phyloP scores from a whole-genome alignment of 306 rosid species.

The Chamaecrista fasciculata region DNA sequence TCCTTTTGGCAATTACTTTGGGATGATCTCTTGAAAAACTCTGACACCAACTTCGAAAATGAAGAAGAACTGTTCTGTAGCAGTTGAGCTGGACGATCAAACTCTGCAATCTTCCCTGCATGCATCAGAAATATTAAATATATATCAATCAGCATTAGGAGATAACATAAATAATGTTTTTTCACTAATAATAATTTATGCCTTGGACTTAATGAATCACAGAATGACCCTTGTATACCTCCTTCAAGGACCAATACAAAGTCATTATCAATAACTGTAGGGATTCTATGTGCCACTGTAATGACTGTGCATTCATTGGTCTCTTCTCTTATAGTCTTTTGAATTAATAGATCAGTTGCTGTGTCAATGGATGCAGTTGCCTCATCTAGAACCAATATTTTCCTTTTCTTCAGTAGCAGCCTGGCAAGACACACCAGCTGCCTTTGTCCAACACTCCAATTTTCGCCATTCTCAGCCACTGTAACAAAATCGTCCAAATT shows the following conservation, averaged over 20 bases:
- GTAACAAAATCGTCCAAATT: conserved; percentile 23
- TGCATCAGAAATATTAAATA: conserved; percentile 19
- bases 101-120: conserved; percentile 73
- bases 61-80: conserved; percentile 58
- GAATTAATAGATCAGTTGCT: conserved; percentile 75
- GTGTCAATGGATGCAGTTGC: conserved; percentile 95
- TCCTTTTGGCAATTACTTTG: conserved; percentile 26
- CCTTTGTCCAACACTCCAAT: conserved; percentile 97
- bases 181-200: conserved; percentile 19
- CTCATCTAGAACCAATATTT: conserved; percentile 79
- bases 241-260: conserved; percentile 76
- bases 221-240: conserved; percentile 43
- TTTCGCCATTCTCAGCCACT: conserved; percentile 94
- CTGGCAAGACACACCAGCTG: conserved; percentile 94
- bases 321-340: conserved; percentile 70
- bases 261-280: conserved; percentile 83
- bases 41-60: conserved; percentile 82
- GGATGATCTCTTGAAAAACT: conserved; percentile 67
- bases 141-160: conserved; percentile 6
- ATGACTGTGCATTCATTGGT: conserved; percentile 78
- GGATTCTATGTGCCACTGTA: conserved; percentile 85
- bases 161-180: background rate
- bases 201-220: background rate
- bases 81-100: conserved; percentile 59
- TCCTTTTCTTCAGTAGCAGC: conserved; percentile 70